Evolutionary conservation across 257 asterid species (phyloP).

Genomic region (Anisodus tanguticus): DNA sequence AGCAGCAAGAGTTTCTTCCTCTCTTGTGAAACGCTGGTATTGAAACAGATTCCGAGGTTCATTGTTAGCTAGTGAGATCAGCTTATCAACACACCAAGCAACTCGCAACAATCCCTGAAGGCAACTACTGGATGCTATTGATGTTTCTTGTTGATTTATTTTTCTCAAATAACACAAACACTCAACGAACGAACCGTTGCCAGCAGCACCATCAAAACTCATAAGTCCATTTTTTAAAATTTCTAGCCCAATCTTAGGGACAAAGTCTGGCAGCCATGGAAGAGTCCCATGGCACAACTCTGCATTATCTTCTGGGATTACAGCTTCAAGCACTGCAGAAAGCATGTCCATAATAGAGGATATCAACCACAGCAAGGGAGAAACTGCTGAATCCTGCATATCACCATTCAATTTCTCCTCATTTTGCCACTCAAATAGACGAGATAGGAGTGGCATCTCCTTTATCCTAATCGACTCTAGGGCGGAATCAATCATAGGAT

Average conservation of each 20-base stretch:
- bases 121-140: slow-evolving; percentile 77
- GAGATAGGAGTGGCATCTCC: slow-evolving; percentile 47
- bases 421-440: slow-evolving; percentile 41
- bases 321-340: slow-evolving; percentile 69
- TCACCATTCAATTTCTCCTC: slow-evolving; percentile 36
- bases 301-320: slow-evolving; percentile 53
- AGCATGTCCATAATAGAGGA: slow-evolving; percentile 79
- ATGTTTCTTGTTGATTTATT: slow-evolving; percentile 49
- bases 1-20: slow-evolving; percentile 65
- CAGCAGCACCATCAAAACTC: slow-evolving; percentile 40
- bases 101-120: slow-evolving; percentile 79
- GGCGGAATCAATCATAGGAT: slow-evolving; percentile 70
- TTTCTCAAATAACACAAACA: slow-evolving; percentile 61
- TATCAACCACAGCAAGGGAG: slow-evolving; percentile 67
- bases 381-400: slow-evolving; percentile 49
- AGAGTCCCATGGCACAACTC: slow-evolving; percentile 45
- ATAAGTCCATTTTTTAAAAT: slow-evolving; percentile 61
- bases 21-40: slow-evolving; percentile 42
- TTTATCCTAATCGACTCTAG: slow-evolving; percentile 68
- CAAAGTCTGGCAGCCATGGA: slow-evolving; percentile 92
- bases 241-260: slow-evolving; percentile 72
- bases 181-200: slow-evolving; percentile 53
- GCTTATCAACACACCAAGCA: slow-evolving; percentile 60
- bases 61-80: slow-evolving; percentile 64
- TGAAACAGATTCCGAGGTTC: slow-evolving; percentile 47